Percentiles rank a stretch among this genome's conserved stretches.
phyloP scores from a whole-genome alignment of 2,329 filamentous ascomycete genomes.

The Exophiala mesophila region DNA sequence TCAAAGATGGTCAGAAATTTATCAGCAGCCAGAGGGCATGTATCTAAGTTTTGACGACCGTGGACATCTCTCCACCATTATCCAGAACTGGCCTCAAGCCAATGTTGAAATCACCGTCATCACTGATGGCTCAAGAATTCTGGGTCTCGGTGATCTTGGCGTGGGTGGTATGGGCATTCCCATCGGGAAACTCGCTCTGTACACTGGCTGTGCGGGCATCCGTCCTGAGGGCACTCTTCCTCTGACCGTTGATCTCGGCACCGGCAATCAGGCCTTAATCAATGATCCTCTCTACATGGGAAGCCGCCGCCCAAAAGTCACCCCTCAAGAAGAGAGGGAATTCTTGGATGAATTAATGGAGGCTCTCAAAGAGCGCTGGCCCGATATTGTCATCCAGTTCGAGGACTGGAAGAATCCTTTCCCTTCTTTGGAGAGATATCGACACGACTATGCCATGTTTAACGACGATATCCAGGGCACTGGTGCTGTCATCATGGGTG shows the following conservation, averaged over 20 bases:
- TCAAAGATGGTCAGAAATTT: conserved; percentile 91
- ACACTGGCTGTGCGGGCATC: conserved; percentile 93
- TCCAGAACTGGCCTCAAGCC: conserved; percentile 85
- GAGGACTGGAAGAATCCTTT: conserved; percentile 99
- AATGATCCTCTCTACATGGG: conserved; percentile 90
- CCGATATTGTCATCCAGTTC: conserved; percentile 77
- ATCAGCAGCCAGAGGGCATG: conserved; percentile 85
- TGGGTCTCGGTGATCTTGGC: conserved; percentile 87
- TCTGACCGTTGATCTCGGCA: conserved; percentile 59
- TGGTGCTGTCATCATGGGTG: conserved; percentile 86
- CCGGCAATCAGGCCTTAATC: conserved; percentile 57
- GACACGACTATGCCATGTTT: conserved; percentile 87
- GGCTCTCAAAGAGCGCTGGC: conserved; percentile 73
- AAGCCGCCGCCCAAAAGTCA: conserved; percentile 74
- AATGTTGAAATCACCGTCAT: conserved; percentile 94
- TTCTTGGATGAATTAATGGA: conserved; percentile 98
- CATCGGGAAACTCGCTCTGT: conserved; percentile 91
- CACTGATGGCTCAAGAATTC: conserved; percentile 89
- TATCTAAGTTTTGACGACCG: conserved; percentile 96
- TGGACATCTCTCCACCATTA: conserved; percentile 80
- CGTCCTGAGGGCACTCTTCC: conserved; percentile 66
- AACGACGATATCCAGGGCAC: conserved; percentile 99
- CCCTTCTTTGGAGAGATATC: conserved; percentile 85
- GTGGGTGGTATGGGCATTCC: conserved; percentile 98
- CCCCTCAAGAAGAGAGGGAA: conserved; percentile 71